Evolutionary conservation across 2,329 filamentous ascomycete species (phyloP), one percentile per base, ranked within the genome.

Genomic region (Trichoderma simmonsii): DNA sequence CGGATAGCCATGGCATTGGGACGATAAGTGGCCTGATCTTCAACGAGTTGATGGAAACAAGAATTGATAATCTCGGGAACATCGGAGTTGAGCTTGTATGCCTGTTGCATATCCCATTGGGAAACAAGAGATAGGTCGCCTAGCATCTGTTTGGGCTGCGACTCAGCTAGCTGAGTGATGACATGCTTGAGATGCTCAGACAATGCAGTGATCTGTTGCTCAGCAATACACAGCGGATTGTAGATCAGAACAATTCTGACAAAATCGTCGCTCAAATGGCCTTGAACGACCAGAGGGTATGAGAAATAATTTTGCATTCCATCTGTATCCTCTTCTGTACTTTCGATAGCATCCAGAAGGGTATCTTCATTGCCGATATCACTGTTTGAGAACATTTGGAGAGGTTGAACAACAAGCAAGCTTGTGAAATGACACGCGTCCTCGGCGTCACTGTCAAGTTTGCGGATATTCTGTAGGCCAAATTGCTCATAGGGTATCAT

Each of bases 41-140:
- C 60, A 21, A 75, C 61, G 1, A 73, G 54, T 6, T 36, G 21
- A 18, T 75, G 73, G 32, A 72, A 60, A 36, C 70, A 71, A 3
- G 39, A 24, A 14, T 72, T 43, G 4, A 67, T 56, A 6, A 60
- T 32, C 18, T 56, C 34, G 4, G 48, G 24, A n/a, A 24, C 30
- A 14, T 62, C 51, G 14, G 24, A 9, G 21, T 71, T 65, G 21
- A 62, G 36, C 21, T 39, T 62, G 32, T 26, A 34, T 3, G 60
- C 39, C 15, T 62, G 60, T 62, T 39, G 32, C 15, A 62, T 11
- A 62, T 62, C 60, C 60, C 60, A 62, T 7, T 39, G 32, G 6
- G 60, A 62, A 11, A 26, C 60, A 8, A 62, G 21, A 39, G 60
- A 62, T 18, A 62, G 32, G 12, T 26, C 8, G 12, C 60, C n/a